phyloP scores from a whole-genome alignment of 2,329 filamentous ascomycete species.

The Colletotrichum sp. region DNA sequence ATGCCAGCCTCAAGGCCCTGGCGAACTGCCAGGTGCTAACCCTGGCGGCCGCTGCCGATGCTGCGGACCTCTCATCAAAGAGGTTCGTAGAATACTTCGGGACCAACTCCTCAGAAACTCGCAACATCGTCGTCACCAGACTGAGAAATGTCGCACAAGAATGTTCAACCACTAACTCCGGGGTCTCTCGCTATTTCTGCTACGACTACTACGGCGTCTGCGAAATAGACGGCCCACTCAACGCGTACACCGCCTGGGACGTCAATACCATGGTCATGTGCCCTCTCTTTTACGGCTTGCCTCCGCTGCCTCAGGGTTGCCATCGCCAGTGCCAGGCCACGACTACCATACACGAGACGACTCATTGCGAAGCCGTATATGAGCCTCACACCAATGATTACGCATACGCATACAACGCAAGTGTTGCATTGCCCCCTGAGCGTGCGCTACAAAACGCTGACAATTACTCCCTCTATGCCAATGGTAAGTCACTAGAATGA shows the following conservation, averaged over 20 bases:
- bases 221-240: constrained; percentile 22
- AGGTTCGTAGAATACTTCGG: constrained; percentile 28
- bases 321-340: constrained; percentile 26
- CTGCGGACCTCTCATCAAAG: constrained; percentile 18
- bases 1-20: constrained; percentile 15
- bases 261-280: constrained; percentile 24
- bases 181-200: constrained; percentile 21
- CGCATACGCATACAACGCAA: constrained; percentile 25
- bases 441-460: constrained; percentile 24
- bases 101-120: constrained; percentile 23
- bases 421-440: constrained; percentile 15
- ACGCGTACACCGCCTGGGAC: constrained; percentile 25
- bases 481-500: neutral
- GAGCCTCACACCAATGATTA: constrained; percentile 24
- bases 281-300: constrained; percentile 25
- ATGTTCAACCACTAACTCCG: constrained; percentile 23
- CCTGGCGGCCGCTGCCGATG: constrained; percentile 24
- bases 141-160: constrained; percentile 24
- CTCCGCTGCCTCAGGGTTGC: constrained; percentile 21
- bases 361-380: constrained; percentile 25
- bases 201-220: constrained; percentile 24
- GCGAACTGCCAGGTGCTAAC: constrained; percentile 23
- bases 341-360: constrained; percentile 27
- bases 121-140: constrained; percentile 20
- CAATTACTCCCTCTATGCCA: constrained; percentile 24